phyloP scores from a whole-genome alignment of 2,329 filamentous ascomycete species.

The Calonectria naviculata region DNA sequence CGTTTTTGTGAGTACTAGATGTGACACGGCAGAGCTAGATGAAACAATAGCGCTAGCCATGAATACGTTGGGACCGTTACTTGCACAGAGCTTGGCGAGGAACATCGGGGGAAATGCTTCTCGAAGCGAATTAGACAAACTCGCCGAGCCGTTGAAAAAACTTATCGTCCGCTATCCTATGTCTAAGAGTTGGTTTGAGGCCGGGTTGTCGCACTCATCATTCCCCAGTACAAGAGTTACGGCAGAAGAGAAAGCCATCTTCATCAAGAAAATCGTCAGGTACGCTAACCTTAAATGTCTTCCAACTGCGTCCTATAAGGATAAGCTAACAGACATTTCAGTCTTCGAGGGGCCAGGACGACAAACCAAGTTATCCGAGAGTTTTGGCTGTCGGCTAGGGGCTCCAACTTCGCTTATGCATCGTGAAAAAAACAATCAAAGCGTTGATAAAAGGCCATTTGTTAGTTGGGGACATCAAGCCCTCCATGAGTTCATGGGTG shows the following conservation, averaged over 20 bases:
- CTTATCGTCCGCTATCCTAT: slow-evolving; percentile 67
- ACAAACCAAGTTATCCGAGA: slow-evolving; percentile 77
- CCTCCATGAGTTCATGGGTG: too few relatives aligned
- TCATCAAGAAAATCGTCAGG: slow-evolving; percentile 74
- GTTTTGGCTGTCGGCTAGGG: slow-evolving; percentile 78
- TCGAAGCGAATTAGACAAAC: slow-evolving; percentile 77
- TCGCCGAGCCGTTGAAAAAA: slow-evolving; percentile 78
- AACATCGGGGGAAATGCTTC: slow-evolving; percentile 77
- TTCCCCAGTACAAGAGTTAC: slow-evolving; percentile 72
- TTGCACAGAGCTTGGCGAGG: slow-evolving; percentile 69
- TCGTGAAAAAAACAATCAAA: slow-evolving; percentile 57
- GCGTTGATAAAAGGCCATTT: too few relatives aligned
- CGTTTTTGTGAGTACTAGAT: slow-evolving; percentile 62
- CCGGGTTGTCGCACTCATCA: slow-evolving; percentile 63
- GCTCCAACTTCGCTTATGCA: slow-evolving; percentile 69
- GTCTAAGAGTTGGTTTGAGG: slow-evolving; percentile 72
- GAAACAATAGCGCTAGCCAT: slow-evolving; percentile 61
- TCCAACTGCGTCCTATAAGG: background rate
- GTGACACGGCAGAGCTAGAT: slow-evolving; percentile 55
- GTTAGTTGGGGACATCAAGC: background rate
- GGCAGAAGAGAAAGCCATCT: slow-evolving; percentile 68
- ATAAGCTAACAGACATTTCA: slow-evolving; percentile 41
- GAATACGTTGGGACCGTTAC: slow-evolving; percentile 68
- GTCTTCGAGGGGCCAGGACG: slow-evolving; percentile 70
- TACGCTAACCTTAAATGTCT: slow-evolving; percentile 39